Evolutionary conservation across 2,329 filamentous ascomycete genomes (phyloP), one percentile per base, ranked within the genome.

Genomic region (Fusarium luffae): DNA sequence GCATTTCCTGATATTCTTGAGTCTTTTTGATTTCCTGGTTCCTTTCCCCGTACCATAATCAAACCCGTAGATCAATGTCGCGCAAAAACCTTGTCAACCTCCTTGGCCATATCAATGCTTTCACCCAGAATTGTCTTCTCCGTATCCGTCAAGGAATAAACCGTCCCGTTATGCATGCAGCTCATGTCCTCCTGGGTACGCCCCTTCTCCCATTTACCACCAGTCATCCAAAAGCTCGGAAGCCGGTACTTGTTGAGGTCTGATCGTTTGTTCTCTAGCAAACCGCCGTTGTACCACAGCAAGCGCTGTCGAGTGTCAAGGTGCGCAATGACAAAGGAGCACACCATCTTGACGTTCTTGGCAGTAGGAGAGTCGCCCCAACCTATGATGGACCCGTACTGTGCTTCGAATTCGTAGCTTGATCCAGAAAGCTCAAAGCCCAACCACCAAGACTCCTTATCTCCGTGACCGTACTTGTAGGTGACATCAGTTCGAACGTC

Each of bases 401-500:
- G 79, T 42, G 71, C 56, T 47, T 82, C 79, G 64, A 83, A 83
- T 27, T 75, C 70, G 54, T 83, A 83, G 0, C 65, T 66, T 0
- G 79, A 74, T 2, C 77, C 78, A 9, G 77, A 73, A 7, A 84
- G 73, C 60, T 84, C 82, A 11, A 82, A 70, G 0, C 81, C 81
- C 19, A 84, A 68, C 82, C 82, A 84, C 76, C 78, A 84, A 5
- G 77, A 80, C 68, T 84, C 82, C 57, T 84, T 84, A 44, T 84
- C 82, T 3, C 82, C 81, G 49, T 83, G 78, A 2, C 74, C 78
- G 21, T 81, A 62, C 27, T 73, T 71, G 64, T 82, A 83, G 4
- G 81, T 81, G 9, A 79, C 75, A 21, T 79, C 72, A 4, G 82
- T 76, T 7, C 81, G 79, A 2, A 83, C 80, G 0, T 68, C 72